Base-by-base conservation (phyloP, 441 rosid genomes). In the Eruca vesicaria region DNA sequence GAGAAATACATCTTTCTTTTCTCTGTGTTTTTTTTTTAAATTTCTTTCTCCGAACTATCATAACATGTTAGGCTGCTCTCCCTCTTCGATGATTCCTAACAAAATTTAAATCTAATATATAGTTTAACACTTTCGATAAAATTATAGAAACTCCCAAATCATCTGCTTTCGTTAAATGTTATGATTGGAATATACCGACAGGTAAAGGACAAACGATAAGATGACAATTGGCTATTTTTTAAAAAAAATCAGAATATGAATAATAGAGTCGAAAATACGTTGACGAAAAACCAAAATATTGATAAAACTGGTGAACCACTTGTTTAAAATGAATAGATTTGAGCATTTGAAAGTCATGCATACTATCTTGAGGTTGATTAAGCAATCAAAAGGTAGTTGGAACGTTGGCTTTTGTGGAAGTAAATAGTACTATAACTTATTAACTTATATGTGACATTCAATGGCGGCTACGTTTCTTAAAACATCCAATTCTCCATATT, bases 161-260 rank as follows among this genome's bases (percentile, higher is more conserved):
- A 16, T 16, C 55, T 48, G 55, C 20, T 48, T 48, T 16, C 55
- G 55, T 48, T 48, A 48, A 16, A 48, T 48, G 8, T 52, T 36
- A 18, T 75, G 68, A 50, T 41, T 33, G 57, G 50, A 9, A 53
- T 16, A 26, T 60, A 61, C 38, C 26, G 58, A 55, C 79, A 69
- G 21, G 70, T 69, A 52, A 74, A 75, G n/a, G 70, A 76, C 79
- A 76, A 63, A 70, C 63, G 29, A 63, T 63, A 12, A 19, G 69
- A 76, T 41, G 48, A 63, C 60, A 15, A 29, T 52, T 68, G 5
- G 57, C 18, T 52, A 18, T 10, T 18, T 50, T 68, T 16, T 23
- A 1, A 23, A 3, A 3, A 26, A 52, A 52, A 18, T 26, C 19
- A 4, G 7, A 67, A 74, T 29, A 29, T 28, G 66, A 60, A 48